A percentile compares a stretch with the other conserved stretches of the same genome.
Evolutionary conservation across 2,329 filamentous ascomycete genomes (phyloP).

Genomic region (Fusarium sp.): DNA sequence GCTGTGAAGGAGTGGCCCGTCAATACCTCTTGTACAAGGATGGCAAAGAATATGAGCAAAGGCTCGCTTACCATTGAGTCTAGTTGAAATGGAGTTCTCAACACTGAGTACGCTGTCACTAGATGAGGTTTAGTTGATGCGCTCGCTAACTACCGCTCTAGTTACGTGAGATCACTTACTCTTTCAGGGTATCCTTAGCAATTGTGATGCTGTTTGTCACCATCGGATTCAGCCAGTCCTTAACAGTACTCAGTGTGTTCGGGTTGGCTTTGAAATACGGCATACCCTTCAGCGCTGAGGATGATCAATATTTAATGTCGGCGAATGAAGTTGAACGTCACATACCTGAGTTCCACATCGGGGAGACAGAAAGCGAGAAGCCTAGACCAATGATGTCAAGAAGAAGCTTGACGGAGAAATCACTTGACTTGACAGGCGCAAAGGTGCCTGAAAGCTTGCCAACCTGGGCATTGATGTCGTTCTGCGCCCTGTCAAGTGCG

Average conservation of each 20-base stretch:
- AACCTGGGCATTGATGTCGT: neutral
- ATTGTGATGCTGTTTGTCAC: neutral
- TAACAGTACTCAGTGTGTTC: neutral
- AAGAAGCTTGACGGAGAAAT: neutral
- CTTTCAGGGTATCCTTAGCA: neutral
- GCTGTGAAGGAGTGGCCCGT: neutral
- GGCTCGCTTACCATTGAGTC: neutral
- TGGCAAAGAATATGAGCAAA: no score
- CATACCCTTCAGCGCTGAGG: neutral
- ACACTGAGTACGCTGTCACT: neutral
- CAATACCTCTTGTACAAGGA: no score
- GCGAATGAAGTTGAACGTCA: accelerated
- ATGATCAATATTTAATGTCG: neutral
- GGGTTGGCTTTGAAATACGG: neutral
- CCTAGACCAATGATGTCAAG: neutral
- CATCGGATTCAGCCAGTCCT: neutral
- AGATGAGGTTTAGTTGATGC: neutral
- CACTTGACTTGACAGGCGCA: neutral
- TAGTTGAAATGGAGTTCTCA: neutral
- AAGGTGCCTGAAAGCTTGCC: neutral
- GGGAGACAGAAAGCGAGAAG: neutral
- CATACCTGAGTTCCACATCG: neutral
- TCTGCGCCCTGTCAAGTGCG: neutral
- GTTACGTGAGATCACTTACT: accelerated
- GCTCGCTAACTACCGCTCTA: no score